Evolutionary conservation across 257 asterid species (phyloP).

Genomic region (Primulina huaijiensis): DNA sequence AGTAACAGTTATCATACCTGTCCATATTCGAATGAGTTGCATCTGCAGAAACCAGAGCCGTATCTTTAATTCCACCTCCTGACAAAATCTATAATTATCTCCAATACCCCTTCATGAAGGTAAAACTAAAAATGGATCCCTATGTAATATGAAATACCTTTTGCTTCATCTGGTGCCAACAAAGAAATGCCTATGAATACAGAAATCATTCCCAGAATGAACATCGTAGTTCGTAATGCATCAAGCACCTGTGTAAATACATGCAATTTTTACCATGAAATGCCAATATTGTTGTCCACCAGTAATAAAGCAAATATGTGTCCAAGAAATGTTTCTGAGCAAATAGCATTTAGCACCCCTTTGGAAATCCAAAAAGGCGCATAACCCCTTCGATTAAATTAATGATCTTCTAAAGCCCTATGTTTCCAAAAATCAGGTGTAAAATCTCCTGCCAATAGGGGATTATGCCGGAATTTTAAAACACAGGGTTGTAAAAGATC

Average conservation of each 20-base stretch:
- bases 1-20: slow-evolving; percentile 46
- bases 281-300: neutral
- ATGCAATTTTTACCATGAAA: slow-evolving; percentile 13
- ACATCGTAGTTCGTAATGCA: slow-evolving; percentile 85
- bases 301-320: slow-evolving; percentile 2
- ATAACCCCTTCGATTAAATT: too few relatives aligned
- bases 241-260: slow-evolving; percentile 70
- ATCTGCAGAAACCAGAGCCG: slow-evolving; percentile 47
- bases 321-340: neutral
- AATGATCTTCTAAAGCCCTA: too few relatives aligned
- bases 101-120: slow-evolving; percentile 17
- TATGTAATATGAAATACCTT: slow-evolving; percentile 46
- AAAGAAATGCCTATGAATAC: slow-evolving; percentile 94
- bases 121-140: slow-evolving; percentile 1
- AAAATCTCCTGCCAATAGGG: too few relatives aligned
- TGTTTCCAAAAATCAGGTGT: too few relatives aligned
- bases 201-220: slow-evolving; percentile 81
- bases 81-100: slow-evolving; percentile 28
- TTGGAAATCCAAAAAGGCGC: too few relatives aligned
- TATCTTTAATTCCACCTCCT: slow-evolving; percentile 73
- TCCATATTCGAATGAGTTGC: slow-evolving; percentile 50
- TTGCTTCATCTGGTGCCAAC: slow-evolving; percentile 92
- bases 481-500: too few relatives aligned
- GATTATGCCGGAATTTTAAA: too few relatives aligned
- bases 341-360: too few relatives aligned